Evolutionary conservation across 305 asterid genomes (phyloP), one percentile per base, ranked within the genome.

Genomic region (Fraxinus latifolia): DNA sequence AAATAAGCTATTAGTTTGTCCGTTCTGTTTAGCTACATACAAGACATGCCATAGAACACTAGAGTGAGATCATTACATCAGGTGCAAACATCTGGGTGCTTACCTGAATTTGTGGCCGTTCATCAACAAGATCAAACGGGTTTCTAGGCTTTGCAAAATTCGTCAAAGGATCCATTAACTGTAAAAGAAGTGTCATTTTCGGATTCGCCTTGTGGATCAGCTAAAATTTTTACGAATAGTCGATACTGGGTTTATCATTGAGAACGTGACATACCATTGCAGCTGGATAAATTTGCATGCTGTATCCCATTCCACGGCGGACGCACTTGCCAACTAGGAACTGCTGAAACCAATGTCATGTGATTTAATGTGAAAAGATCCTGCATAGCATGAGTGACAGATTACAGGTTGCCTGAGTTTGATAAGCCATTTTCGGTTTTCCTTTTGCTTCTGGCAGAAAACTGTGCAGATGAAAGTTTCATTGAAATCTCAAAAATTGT

Each of bases 121-220:
- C 91, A 50, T 89, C 91, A 79, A 85, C 90, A 81, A 89, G 65
- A 79, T 95, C 96, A 47, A 95, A 95, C 0, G 97, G 98, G 78
- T 95, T 95, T 76, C 81, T 89, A 79, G 97, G 85, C 76, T 79
- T 90, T 62, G 89, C 32, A 0, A 89, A 80, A 86, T 73, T 84
- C 2, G 72, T 82, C 67, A 70, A 84, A 84, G 83, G 83, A 39
- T 87, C 83, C 55, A 81, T 73, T 55, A 88, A 25, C 97, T 93
- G 89, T 74, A 60, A 79, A 68, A 15, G 15, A 70, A 29, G 21
- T 72, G 19, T 77, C 55, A 2, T n/a, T 7, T 29, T 85, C n/a
- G 9, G 60, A 27, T 55, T 71, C 9, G 23, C 27, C 15, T 32
- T 33, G 68, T 25, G 7, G 6, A 23, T 0, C 6, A 14, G 39